Base-by-base conservation (phyloP, 495 filamentous ascomycete species). In the Massariosphaeria phaeospora region DNA sequence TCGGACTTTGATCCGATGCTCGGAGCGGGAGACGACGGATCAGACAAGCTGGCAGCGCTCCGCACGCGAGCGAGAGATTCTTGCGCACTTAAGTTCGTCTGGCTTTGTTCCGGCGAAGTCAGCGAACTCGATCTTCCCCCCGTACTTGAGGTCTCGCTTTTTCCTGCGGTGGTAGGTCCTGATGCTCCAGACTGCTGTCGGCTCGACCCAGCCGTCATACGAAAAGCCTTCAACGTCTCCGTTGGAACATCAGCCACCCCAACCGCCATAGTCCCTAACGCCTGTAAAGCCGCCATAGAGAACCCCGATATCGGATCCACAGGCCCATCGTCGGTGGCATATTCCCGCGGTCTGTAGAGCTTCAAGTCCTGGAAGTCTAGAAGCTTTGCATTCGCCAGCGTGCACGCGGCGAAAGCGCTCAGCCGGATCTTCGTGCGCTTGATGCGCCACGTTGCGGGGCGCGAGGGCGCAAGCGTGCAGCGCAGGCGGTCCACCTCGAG, bases 361-460 rank as follows among this genome's bases (percentile, higher is more conserved):
- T 40, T 40, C 10, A 40, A 20, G 18, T 40, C 36, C 18, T 40
- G 9, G 9, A 17, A 7, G 7, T 18, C 7, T 7, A 40, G 36
- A 10, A 75, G 62, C 1, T 82, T 80, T 63, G 81, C 76, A 42
- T 81, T 79, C 15, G 1, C 81, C 80, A 40, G 89, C 64, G 2
- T 82, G 74, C 11, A 27, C 1, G 83, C 86, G 38, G 85, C 85
- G 40, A 93, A 75, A 0, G 83, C 73, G 61, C 86, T 89, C 11
- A 90, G 68, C 11, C 76, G 72, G 17, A 84, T 71, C 43, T 82
- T 66, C 0, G 80, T 83, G 20, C 82, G 76, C 56, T 79, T 81
- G 3, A 89, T 65, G 20, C 81, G 74, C 85, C 86, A 94, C 0
- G 82, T 80, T 2, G 87, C 88, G 12, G 79, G 77, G 15, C 81